These are phyloP conservation scores for Clavaria fumosa DNA, from an alignment of 768 basidiomycete genomes.

Conservation along the genomic window DNA sequence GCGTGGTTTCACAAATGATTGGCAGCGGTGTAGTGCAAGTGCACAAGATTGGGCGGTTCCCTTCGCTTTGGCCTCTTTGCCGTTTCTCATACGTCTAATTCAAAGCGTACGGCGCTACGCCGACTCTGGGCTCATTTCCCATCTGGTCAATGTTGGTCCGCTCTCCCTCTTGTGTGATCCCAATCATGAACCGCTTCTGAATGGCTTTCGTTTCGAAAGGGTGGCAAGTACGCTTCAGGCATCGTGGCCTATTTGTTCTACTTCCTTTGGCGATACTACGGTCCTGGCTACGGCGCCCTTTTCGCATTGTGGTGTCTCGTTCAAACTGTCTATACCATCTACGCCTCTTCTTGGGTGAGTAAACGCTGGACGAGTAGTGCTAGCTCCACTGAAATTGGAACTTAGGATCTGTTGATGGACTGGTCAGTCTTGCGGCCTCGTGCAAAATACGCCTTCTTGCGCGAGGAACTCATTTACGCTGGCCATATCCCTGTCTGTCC, in stretches of 20 bases:
- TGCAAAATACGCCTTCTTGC: constrained; percentile 44
- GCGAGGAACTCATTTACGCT: constrained; percentile 61
- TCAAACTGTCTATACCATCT: constrained; percentile 46
- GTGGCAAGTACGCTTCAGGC: constrained; percentile 65
- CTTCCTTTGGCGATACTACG: constrained; percentile 61
- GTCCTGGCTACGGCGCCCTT: constrained; percentile 28
- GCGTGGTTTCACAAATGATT: constrained; percentile 30
- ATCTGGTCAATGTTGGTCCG: constrained; percentile 67
- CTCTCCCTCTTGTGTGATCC: not conserved
- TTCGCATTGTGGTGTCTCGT: constrained; percentile 60
- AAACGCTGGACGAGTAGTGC: too few relatives aligned
- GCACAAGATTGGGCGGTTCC: constrained; percentile 45
- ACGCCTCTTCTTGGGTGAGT: constrained; percentile 66
- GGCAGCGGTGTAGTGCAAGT: constrained; percentile 27
- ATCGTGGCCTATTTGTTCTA: constrained; percentile 55
- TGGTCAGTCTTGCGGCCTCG: constrained; percentile 68
- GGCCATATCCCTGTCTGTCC: constrained; percentile 38
- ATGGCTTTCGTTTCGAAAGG: constrained; percentile 27
- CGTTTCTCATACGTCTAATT: constrained; percentile 60
- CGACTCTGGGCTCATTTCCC: constrained; percentile 58
- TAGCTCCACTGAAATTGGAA: too few relatives aligned
- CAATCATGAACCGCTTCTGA: constrained; percentile 1
- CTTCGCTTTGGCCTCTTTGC: constrained; percentile 44
- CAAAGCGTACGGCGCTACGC: constrained; percentile 80
- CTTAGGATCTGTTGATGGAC: constrained; percentile 75